A percentile compares a stretch with the other conserved stretches of the same genome.
phyloP scores from a whole-genome alignment of 106 monocot species.

The Gastrodia elata region DNA sequence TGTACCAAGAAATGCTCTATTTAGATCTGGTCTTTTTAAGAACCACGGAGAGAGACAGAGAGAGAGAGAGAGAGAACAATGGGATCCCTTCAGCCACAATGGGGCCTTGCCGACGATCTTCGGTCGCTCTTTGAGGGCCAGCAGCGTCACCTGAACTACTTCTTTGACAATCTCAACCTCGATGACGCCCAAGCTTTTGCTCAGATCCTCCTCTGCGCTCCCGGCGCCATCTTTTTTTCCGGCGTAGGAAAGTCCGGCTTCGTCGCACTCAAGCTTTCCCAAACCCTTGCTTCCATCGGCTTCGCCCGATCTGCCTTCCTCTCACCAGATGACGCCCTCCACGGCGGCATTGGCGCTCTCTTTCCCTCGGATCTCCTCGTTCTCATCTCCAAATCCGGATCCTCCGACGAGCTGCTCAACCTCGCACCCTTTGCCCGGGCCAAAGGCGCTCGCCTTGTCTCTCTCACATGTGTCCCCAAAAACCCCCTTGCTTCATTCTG shows the following conservation, averaged over 20 bases:
- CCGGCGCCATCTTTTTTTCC: slow-evolving; percentile 63
- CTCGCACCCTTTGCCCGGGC: slow-evolving; percentile 69
- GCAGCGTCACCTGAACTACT: slow-evolving; percentile 49
- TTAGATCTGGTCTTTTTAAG: no score
- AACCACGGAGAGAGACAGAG: no score
- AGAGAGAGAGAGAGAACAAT: slow-evolving; percentile 10
- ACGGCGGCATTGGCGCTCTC: slow-evolving; percentile 80
- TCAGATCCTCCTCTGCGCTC: slow-evolving; percentile 41
- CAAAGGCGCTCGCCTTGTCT: slow-evolving; percentile 58
- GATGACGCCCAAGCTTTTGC: slow-evolving; percentile 42
- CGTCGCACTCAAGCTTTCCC: slow-evolving; percentile 65
- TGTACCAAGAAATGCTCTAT: no score
- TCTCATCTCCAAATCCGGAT: slow-evolving; percentile 77
- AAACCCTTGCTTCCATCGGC: slow-evolving; percentile 75
- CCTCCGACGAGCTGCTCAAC: slow-evolving; percentile 63
- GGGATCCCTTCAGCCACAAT: slow-evolving; percentile 10
- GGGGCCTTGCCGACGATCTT: not conserved
- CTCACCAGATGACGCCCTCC: slow-evolving; percentile 71
- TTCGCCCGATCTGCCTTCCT: slow-evolving; percentile 56
- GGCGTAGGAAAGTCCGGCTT: slow-evolving; percentile 80
- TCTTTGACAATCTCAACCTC: slow-evolving; percentile 68
- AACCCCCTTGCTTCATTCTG: slow-evolving; percentile 43
- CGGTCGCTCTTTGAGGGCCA: slow-evolving; percentile 46
- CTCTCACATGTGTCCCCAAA: slow-evolving; percentile 45
- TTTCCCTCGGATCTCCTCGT: slow-evolving; percentile 50